Percentiles rank a stretch among this genome's conserved stretches.
Evolutionary conservation across 805 yeast genomes (phyloP).

Genomic region (Wickerhamomyces bisporus): DNA sequence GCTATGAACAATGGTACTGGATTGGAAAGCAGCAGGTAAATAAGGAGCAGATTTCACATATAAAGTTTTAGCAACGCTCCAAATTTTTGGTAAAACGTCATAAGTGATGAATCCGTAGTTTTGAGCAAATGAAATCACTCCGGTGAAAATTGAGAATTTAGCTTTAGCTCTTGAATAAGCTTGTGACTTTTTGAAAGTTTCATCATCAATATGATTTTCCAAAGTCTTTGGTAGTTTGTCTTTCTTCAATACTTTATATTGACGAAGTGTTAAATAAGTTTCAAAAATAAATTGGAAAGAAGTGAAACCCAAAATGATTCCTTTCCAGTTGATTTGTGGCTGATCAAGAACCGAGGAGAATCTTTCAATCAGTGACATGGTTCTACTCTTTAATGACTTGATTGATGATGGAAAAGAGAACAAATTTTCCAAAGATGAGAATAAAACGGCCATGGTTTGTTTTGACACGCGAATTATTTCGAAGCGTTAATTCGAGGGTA

Average conservation of each 20-base stretch:
- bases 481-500: too few species aligned
- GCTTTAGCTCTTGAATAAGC: constrained; percentile 77
- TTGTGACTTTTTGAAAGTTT: constrained; percentile 72
- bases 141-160: constrained; percentile 54
- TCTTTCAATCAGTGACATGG: constrained; percentile 27
- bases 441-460: too few species aligned
- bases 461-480: too few species aligned
- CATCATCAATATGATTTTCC: constrained; percentile 60
- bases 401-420: too few species aligned
- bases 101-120: constrained; percentile 53
- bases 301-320: constrained; percentile 66
- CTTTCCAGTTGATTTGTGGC: constrained; percentile 76
- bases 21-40: constrained; percentile 28
- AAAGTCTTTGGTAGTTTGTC: constrained; percentile 64
- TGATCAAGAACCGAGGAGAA: constrained; percentile 53
- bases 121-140: constrained; percentile 45
- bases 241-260: constrained; percentile 57
- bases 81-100: constrained; percentile 60
- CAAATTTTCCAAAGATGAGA: too few species aligned
- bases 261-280: constrained; percentile 69
- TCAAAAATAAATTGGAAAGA: constrained; percentile 73
- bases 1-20: constrained; percentile 68
- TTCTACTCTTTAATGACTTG: too few species aligned
- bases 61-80: constrained; percentile 44
- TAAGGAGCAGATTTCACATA: constrained; percentile 23